phyloP scores from a whole-genome alignment of 331 rosid genomes.

The Malus hybrid region DNA sequence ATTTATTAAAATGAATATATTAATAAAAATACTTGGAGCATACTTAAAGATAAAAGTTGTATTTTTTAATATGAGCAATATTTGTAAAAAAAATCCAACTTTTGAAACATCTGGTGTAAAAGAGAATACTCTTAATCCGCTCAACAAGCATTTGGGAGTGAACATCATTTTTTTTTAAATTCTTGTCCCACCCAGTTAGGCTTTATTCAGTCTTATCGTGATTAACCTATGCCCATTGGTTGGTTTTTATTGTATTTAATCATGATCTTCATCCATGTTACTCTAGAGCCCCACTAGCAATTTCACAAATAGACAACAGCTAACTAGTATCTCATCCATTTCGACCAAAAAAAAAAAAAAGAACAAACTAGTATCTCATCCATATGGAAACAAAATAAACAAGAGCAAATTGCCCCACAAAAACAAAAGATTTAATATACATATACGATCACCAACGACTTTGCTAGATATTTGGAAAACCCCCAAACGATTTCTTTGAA shows the following conservation, averaged over 20 bases:
- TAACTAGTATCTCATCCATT: not conserved
- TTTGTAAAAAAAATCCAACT: no score
- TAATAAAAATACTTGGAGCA: no score
- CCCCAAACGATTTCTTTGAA: not conserved
- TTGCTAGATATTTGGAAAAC: not conserved
- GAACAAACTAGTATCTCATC: not conserved
- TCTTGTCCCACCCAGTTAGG: no score
- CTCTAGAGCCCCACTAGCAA: not conserved
- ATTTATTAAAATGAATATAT: no score
- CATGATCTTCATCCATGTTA: not conserved
- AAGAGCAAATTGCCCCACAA: not conserved
- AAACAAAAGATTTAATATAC: not conserved
- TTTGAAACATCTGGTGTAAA: no score
- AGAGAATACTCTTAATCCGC: no score
- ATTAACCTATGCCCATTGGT: not conserved
- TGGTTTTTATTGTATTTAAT: not conserved
- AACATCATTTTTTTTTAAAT: no score
- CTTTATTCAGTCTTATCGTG: not conserved
- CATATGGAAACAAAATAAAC: not conserved
- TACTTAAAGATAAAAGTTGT: no score
- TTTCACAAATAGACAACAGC: not conserved
- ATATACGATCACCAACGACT: not conserved
- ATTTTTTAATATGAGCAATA: no score
- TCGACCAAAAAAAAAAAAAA: no score
- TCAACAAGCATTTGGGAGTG: no score